Evolutionary conservation across 1,284 basidiomycete species (phyloP).

Genomic region (Naganishia cerealis): DNA sequence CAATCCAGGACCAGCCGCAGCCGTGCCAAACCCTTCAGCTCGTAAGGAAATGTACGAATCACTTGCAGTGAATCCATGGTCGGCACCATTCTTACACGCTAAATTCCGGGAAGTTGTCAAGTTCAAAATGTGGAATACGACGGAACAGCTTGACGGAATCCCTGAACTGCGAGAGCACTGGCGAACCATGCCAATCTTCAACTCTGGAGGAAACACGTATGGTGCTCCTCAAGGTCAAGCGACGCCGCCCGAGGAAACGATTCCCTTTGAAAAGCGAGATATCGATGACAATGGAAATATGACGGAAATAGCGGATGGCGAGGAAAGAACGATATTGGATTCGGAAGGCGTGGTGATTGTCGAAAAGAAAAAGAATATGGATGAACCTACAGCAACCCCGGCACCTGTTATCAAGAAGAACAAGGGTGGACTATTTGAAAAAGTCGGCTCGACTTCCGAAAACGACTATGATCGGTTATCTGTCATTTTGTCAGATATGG

Average conservation of each 20-base stretch:
- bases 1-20: conserved; percentile 67
- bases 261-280: conserved; percentile 24
- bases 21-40: conserved; percentile 70
- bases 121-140: conserved; percentile 88
- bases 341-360: conserved; percentile 39
- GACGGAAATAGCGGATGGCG: conserved; percentile 10
- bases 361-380: conserved; percentile 39
- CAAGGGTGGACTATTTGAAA: conserved; percentile 67
- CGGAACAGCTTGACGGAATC: conserved; percentile 77
- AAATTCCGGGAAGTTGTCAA: conserved; percentile 76
- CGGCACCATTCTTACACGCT: conserved; percentile 75
- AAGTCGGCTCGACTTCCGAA: conserved; percentile 72
- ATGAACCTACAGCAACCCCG: conserved; percentile 40
- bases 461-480: conserved; percentile 74
- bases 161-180: conserved; percentile 75
- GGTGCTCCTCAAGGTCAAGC: conserved; percentile 36
- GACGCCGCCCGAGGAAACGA: conserved; percentile 35
- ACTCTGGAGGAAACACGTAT: conserved; percentile 70
- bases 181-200: conserved; percentile 68
- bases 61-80: conserved; percentile 76
- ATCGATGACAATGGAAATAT: conserved; percentile 24
- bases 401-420: conserved; percentile 47
- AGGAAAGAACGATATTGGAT: conserved; percentile 22
- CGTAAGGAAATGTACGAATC: conserved; percentile 66
- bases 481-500: conserved; percentile 82